A percentile compares a stretch with the other conserved stretches of the same genome.
phyloP scores from a whole-genome alignment of 495 filamentous ascomycete species.

The Darksidea phi region DNA sequence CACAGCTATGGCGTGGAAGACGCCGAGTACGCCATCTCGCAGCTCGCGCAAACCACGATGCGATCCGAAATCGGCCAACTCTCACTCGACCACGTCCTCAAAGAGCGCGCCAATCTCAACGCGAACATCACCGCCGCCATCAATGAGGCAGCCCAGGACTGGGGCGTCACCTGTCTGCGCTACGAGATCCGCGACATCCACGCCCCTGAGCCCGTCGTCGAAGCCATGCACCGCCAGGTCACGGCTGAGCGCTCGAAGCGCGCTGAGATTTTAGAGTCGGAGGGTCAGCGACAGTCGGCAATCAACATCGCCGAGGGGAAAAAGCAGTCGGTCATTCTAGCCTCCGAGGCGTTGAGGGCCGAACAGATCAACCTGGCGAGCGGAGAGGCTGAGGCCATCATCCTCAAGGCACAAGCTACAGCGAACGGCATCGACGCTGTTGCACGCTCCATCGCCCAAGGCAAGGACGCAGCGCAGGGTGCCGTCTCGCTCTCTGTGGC shows the following conservation, averaged over 20 bases:
- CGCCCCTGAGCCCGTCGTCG: constrained; percentile 86
- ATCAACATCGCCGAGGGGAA: constrained; percentile 98
- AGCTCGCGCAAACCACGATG: constrained; percentile 98
- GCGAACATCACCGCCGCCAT: constrained; percentile 96
- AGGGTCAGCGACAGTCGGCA: constrained; percentile 91
- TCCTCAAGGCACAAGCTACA: constrained; percentile 80
- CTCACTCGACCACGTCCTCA: constrained; percentile 93
- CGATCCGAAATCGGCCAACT: constrained; percentile 95
- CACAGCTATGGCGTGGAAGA: constrained; percentile 94
- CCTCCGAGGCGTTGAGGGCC: constrained; percentile 83
- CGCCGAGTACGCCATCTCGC: constrained; percentile 96
- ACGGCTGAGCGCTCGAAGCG: constrained; percentile 95
- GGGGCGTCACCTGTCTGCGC: constrained; percentile 92
- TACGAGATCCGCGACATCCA: constrained; percentile 99
- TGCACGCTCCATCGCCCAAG: constrained; percentile 65
- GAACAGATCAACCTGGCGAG: constrained; percentile 89
- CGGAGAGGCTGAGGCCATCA: constrained; percentile 92
- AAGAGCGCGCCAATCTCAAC: constrained; percentile 93
- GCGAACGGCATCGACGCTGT: constrained; percentile 86
- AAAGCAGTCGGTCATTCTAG: constrained; percentile 93
- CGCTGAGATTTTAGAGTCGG: constrained; percentile 93
- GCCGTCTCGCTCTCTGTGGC: constrained; percentile 85
- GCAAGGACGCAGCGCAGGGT: constrained; percentile 69
- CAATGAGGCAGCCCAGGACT: constrained; percentile 94
- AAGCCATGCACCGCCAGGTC: constrained; percentile 96